Percentiles rank a stretch among this genome's conserved stretches.
Evolutionary conservation across 2,329 filamentous ascomycete species (phyloP).

Genomic region (Pyricularia grisea): DNA sequence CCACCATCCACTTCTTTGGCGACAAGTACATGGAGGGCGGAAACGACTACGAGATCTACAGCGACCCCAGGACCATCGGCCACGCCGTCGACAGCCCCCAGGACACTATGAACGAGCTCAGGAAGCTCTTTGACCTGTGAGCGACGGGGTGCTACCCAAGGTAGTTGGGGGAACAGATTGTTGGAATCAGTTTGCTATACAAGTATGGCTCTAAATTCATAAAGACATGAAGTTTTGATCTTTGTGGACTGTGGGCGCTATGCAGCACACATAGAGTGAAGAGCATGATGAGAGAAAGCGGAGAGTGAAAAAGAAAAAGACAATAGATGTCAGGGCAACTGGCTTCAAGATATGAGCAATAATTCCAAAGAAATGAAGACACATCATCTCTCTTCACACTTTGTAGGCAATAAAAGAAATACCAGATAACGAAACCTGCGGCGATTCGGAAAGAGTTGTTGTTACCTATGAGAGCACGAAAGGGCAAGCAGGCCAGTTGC

Average conservation of each 20-base stretch:
- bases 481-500: neutral
- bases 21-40: conserved; percentile 89
- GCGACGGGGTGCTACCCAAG: neutral
- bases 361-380: neutral
- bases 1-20: conserved; percentile 92
- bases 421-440: neutral
- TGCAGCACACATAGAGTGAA: neutral
- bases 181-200: neutral
- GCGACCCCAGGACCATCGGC: conserved; percentile 70
- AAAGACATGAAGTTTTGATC: neutral
- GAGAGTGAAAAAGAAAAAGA: neutral
- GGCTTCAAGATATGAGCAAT: neutral
- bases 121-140: conserved; percentile 67
- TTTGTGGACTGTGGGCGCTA: neutral
- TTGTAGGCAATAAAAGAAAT: neutral
- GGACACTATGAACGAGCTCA: conserved; percentile 72
- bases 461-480: neutral
- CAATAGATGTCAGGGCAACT: neutral
- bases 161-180: neutral
- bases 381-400: neutral
- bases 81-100: conserved; percentile 75
- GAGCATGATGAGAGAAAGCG: neutral
- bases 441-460: neutral
- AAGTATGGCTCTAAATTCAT: neutral
- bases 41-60: conserved; percentile 93